phyloP scores from a whole-genome alignment of 306 rosid genomes.

The Trifolium subterraneum region DNA sequence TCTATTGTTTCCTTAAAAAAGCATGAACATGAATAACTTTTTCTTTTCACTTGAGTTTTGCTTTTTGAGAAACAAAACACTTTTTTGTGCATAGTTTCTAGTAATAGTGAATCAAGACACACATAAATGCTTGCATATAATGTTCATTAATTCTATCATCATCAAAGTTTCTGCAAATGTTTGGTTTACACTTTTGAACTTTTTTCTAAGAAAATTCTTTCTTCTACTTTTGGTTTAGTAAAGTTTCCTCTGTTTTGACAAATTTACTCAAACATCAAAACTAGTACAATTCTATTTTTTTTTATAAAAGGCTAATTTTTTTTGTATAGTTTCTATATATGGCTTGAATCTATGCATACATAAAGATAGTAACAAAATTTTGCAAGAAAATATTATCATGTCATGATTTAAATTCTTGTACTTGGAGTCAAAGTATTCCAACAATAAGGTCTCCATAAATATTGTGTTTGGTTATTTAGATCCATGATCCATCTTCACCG shows the following conservation, averaged over 20 bases:
- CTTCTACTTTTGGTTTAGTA: conserved; percentile 47
- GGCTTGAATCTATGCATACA: conserved; percentile 44
- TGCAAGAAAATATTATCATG: conserved; percentile 29
- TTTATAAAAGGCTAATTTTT: no score
- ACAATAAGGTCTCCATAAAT: background rate
- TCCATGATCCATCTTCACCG: no score
- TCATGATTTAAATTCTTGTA: background rate
- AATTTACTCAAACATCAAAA: conserved; percentile 38
- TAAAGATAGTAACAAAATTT: conserved; percentile 45
- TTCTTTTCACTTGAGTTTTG: conserved; percentile 20
- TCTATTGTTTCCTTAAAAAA: background rate
- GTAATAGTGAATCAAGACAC: conserved; percentile 38
- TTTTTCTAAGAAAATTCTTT: conserved; percentile 46
- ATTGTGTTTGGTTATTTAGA: conserved; percentile 46
- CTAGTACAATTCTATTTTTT: conserved; percentile 7
- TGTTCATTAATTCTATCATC: conserved; percentile 36
- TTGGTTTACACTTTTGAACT: conserved; percentile 48
- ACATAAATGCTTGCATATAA: conserved; percentile 49
- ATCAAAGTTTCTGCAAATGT: conserved; percentile 47
- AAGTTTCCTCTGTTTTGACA: conserved; percentile 49
- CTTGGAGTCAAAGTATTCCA: conserved; percentile 6
- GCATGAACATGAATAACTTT: background rate
- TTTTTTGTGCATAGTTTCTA: conserved; percentile 45
- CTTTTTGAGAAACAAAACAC: conserved; percentile 43
- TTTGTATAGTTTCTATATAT: conserved; percentile 38